These are phyloP conservation scores for Pontederia paniculata DNA, from an alignment of 176 grass and related monocot genomes.

Conservation along the genomic window DNA sequence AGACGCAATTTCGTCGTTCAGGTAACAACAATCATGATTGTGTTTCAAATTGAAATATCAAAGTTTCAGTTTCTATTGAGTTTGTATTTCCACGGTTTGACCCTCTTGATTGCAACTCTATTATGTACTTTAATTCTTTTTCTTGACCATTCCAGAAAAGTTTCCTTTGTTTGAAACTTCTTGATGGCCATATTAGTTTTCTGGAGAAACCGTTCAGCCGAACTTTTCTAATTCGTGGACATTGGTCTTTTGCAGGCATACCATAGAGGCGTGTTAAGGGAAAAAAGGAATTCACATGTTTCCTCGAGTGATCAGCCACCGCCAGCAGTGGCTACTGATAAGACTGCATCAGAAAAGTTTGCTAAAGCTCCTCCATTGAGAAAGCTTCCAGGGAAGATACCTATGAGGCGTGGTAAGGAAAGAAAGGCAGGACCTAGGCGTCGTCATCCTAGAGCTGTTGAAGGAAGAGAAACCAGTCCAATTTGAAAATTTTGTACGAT, in stretches of 20 bases:
- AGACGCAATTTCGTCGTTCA: conserved; percentile 92
- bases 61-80: background rate
- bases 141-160: conserved; percentile 1
- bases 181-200: too few species aligned
- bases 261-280: conserved; percentile 72
- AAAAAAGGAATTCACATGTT: conserved; percentile 35
- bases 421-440: conserved; percentile 59
- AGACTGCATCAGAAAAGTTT: conserved; percentile 18
- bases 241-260: conserved; percentile 41
- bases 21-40: conserved; percentile 33
- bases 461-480: conserved; percentile 29
- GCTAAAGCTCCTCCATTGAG: conserved; percentile 35
- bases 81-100: background rate
- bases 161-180: background rate
- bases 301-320: conserved; percentile 27
- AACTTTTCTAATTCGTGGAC: too few species aligned
- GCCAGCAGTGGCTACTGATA: conserved; percentile 24
- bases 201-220: too few species aligned
- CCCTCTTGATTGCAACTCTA: background rate
- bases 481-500: conserved; percentile 18
- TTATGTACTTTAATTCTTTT: background rate
- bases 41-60: background rate
- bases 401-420: conserved; percentile 36
- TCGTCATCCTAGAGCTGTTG: conserved; percentile 22
- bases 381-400: conserved; percentile 32